These are phyloP conservation scores for Aspergillus panamensis DNA, from an alignment of 495 filamentous ascomycete genomes.

Conservation along the genomic window DNA sequence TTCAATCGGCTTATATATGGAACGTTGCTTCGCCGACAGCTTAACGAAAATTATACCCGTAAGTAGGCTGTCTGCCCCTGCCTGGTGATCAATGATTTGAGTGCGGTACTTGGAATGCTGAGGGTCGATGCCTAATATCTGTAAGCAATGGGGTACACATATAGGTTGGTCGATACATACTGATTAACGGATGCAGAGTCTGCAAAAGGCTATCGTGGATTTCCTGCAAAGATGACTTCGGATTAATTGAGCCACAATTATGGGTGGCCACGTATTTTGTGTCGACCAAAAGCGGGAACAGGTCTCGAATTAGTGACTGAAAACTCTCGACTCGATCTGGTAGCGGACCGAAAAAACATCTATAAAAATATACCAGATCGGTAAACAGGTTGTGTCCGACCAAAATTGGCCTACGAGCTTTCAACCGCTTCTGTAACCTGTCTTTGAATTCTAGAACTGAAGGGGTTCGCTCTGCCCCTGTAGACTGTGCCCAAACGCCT, in stretches of 20 bases:
- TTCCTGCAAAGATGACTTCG: slow-evolving; percentile 48
- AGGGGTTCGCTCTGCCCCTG: slow-evolving; percentile 45
- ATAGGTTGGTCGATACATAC: slow-evolving; percentile 29
- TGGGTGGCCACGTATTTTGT: slow-evolving; percentile 73
- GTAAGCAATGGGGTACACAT: neutral
- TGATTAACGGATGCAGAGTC: slow-evolving; percentile 42
- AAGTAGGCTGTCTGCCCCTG: slow-evolving; percentile 70
- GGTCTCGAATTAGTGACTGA: slow-evolving; percentile 43
- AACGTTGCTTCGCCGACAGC: slow-evolving; percentile 51
- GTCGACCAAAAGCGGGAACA: slow-evolving; percentile 71
- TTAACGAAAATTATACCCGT: slow-evolving; percentile 64
- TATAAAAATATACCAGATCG: slow-evolving; percentile 70
- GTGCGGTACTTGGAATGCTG: slow-evolving; percentile 48
- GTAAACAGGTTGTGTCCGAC: slow-evolving; percentile 77
- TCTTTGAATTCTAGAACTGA: slow-evolving; percentile 24
- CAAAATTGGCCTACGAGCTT: slow-evolving; percentile 49
- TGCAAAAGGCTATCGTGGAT: slow-evolving; percentile 41
- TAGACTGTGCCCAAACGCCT: slow-evolving; percentile 20
- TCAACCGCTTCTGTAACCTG: slow-evolving; percentile 37
- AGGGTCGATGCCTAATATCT: slow-evolving; percentile 27
- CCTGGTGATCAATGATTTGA: slow-evolving; percentile 54
- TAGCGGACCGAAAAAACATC: slow-evolving; percentile 63
- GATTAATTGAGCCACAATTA: slow-evolving; percentile 48
- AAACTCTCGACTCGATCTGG: slow-evolving; percentile 62
- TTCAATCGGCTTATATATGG: slow-evolving; percentile 16